Conservation (phyloP, 192 early-diverging fungal genomes). For the Backusella macrospora region DNA sequence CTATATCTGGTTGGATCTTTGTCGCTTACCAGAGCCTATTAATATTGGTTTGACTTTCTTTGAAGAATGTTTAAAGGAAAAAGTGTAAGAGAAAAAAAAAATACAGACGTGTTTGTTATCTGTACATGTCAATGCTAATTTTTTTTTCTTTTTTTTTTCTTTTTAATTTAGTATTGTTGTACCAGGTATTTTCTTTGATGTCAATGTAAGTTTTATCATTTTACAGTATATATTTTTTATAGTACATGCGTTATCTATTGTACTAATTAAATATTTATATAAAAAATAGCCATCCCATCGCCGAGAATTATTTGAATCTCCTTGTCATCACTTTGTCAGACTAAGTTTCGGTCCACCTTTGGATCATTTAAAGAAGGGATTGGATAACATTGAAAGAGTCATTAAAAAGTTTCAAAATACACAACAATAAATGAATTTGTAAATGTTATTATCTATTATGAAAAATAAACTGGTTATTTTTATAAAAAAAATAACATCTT, state of each 20-base stretch:
- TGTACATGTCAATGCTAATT: not conserved
- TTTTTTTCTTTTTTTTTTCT: not conserved
- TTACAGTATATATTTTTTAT: not conserved
- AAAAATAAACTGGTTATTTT: not conserved
- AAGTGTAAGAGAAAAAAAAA: slow-evolving; percentile 45
- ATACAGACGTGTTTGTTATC: not conserved
- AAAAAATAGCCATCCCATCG: slow-evolving; percentile 46
- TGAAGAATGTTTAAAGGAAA: slow-evolving; percentile 57
- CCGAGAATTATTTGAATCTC: slow-evolving; percentile 55
- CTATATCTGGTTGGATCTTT: slow-evolving; percentile 59
- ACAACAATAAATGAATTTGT: not conserved
- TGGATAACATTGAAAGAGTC: slow-evolving; percentile 50
- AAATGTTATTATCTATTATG: not conserved
- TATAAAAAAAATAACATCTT: not conserved
- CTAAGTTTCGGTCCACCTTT: slow-evolving; percentile 58
- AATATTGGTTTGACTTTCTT: slow-evolving; percentile 57
- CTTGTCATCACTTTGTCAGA: slow-evolving; percentile 59
- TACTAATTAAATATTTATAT: not conserved
- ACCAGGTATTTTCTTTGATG: slow-evolving; percentile 60
- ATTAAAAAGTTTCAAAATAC: slow-evolving; percentile 3
- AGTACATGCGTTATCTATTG: not conserved
- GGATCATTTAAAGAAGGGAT: slow-evolving; percentile 49
- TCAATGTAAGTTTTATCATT: slow-evolving; percentile 42
- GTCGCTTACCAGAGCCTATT: slow-evolving; percentile 49
- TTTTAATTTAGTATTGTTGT: slow-evolving; percentile 25